Conservation (phyloP, 495 filamentous ascomycete species). For the Oleoguttula mirabilis region DNA sequence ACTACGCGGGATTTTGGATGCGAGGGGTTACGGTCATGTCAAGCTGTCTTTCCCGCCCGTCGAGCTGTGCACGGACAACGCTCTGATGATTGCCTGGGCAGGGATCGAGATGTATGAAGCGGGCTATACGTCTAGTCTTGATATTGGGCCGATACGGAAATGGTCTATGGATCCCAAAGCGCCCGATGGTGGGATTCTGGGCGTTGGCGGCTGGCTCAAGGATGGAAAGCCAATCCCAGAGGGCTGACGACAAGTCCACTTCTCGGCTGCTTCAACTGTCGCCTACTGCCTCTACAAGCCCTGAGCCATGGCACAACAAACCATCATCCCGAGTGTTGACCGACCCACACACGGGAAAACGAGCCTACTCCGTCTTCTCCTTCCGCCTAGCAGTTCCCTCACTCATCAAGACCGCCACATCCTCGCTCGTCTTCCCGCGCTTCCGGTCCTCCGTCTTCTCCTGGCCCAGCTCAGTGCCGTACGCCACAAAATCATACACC, state of each 20-base stretch:
- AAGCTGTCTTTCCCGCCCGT: conserved; percentile 59
- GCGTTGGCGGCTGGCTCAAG: conserved; percentile 17
- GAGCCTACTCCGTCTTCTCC: conserved; percentile 13
- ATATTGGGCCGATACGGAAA: conserved; percentile 48
- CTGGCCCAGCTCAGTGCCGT: conserved; percentile 49
- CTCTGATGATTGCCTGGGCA: conserved; percentile 96
- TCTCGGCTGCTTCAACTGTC: too few species aligned
- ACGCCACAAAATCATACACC: conserved; percentile 47
- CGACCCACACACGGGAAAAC: not conserved
- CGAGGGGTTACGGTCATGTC: conserved; percentile 50
- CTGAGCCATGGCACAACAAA: too few species aligned
- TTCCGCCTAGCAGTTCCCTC: conserved; percentile 31
- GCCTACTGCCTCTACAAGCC: too few species aligned
- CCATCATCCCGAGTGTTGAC: not conserved
- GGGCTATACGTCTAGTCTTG: conserved; percentile 54
- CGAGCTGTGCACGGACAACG: conserved; percentile 80
- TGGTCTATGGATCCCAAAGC: conserved; percentile 63
- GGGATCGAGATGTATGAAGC: conserved; percentile 83
- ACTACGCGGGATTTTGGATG: conserved; percentile 48
- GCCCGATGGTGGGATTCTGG: conserved; percentile 35
- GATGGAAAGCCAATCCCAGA: too few species aligned
- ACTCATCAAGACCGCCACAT: conserved; percentile 31
- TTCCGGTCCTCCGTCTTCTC: conserved; percentile 29
- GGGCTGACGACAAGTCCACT: too few species aligned
- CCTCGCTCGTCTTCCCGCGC: conserved; percentile 37